A percentile compares a stretch with the other conserved stretches of the same genome.
These are phyloP conservation scores for Aquilaria agallochum DNA, from an alignment of 441 rosid genomes.

Conservation along the genomic window DNA sequence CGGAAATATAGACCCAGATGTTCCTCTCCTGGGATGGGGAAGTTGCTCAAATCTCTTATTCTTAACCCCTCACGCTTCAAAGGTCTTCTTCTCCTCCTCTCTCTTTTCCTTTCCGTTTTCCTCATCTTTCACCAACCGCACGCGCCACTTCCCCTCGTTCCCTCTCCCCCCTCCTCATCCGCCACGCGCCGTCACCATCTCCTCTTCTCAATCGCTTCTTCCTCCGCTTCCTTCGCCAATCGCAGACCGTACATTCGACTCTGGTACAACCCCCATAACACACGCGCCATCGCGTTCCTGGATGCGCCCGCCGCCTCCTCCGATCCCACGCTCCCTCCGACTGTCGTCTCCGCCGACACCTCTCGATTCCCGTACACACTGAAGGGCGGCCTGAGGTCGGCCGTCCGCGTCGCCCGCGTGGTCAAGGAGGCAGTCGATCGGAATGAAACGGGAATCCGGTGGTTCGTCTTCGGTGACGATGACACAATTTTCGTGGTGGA, in stretches of 20 bases:
- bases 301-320: slow-evolving; percentile 29
- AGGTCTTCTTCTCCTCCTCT: slow-evolving; percentile 41
- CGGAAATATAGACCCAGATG: not conserved
- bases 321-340: slow-evolving; percentile 54
- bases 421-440: slow-evolving; percentile 77
- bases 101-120: slow-evolving; percentile 35
- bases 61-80: slow-evolving; percentile 38
- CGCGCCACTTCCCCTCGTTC: slow-evolving; percentile 23
- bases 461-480: slow-evolving; percentile 97
- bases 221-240: slow-evolving; percentile 50
- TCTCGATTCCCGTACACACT: slow-evolving; percentile 72
- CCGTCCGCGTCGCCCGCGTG: slow-evolving; percentile 74
- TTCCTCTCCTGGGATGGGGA: slow-evolving; percentile 1
- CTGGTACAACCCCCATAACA: slow-evolving; percentile 58
- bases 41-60: slow-evolving; percentile 26
- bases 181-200: slow-evolving; percentile 58
- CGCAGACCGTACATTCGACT: slow-evolving; percentile 69
- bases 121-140: slow-evolving; percentile 31
- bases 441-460: slow-evolving; percentile 50
- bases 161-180: slow-evolving; percentile 17
- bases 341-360: slow-evolving; percentile 46
- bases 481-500: slow-evolving; percentile 88
- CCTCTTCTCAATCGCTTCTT: slow-evolving; percentile 80
- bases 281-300: slow-evolving; percentile 77
- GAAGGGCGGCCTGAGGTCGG: slow-evolving; percentile 72